These are phyloP conservation scores for Phytopythium aichiense DNA, from an alignment of 352 stramenopile species.

Conservation along the genomic window DNA sequence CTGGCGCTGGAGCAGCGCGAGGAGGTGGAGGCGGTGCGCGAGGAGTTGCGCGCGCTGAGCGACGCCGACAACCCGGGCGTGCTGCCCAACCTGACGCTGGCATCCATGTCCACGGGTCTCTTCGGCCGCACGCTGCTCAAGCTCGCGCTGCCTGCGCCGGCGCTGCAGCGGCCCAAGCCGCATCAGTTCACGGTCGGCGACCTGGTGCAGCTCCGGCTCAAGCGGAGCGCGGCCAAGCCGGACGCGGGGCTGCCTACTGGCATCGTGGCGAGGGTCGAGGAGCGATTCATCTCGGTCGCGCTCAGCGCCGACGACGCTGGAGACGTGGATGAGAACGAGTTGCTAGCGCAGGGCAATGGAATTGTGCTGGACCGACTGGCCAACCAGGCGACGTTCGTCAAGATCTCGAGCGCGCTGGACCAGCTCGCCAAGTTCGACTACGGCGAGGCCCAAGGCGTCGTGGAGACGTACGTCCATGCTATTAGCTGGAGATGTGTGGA, in stretches of 20 bases:
- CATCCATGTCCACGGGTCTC: conserved; percentile 43
- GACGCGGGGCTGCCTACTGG: conserved; percentile 32
- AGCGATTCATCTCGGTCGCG: conserved; percentile 52
- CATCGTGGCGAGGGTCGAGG: conserved; percentile 63
- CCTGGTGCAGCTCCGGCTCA: conserved; percentile 72
- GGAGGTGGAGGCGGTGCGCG: conserved; percentile 47
- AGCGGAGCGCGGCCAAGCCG: conserved; percentile 7
- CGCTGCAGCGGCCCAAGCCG: conserved; percentile 44
- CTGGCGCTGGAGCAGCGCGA: conserved; percentile 62
- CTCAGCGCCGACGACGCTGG: conserved; percentile 47
- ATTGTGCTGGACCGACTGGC: conserved; percentile 78
- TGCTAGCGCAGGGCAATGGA: conserved; percentile 18
- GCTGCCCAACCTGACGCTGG: conserved; percentile 41
- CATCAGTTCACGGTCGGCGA: conserved; percentile 85
- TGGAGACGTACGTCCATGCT: conserved; percentile 49
- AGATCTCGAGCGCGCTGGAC: conserved; percentile 61
- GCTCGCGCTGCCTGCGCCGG: conserved; percentile 40
- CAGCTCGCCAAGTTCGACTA: conserved; percentile 62
- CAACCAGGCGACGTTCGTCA: conserved; percentile 85
- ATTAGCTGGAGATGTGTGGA: not conserved
- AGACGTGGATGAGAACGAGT: conserved; percentile 48
- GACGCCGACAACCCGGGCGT: conserved; percentile 70
- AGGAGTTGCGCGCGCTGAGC: conserved; percentile 48
- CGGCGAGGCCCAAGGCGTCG: conserved; percentile 45
- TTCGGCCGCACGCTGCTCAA: conserved; percentile 66